Base-by-base conservation (phyloP, 306 rosid genomes). In the Vigna nakashimae region DNA sequence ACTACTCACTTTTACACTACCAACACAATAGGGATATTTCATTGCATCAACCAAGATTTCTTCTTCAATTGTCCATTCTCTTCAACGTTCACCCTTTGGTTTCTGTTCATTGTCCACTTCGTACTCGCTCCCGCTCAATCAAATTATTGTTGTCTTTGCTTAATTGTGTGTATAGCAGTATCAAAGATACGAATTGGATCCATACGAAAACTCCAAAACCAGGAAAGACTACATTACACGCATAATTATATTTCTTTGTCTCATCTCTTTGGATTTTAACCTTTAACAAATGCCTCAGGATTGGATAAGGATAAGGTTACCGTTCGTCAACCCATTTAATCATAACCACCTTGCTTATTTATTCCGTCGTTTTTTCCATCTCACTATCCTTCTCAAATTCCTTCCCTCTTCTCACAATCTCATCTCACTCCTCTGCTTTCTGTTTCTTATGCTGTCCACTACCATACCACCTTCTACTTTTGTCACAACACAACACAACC, bases 301-400 rank as follows among this genome's bases (percentile, higher is more conserved):
- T 60, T 10, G 67, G 67, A 79, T 69, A 78, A 82, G 64, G 82
- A 79, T 71, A 71, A 82, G 73, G 69, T 52, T 52, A 69, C 76
- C 76, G 2, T 70, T 45, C 14, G 1, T 73, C 45, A 48, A 55
- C n/a, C 30, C 40, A 56, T 72, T 82, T 58, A 49, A 81, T 65
- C 15, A 56, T 32, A 46, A 53, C 30, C 24, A 16, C 20, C 4
- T 53, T 74, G 17, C 1, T 69, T 51, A 45, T 53, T 38, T 11
- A 36, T 32, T 67, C 43, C 32, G 1, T 26, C 63, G 36, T 46
- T 63, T 80, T 66, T 32, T 2, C 32, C 63, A 59, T 12, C 46
- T 58, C 26, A 7, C 58, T 48, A 17, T 30, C 42, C 3, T 36
- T 51, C 73, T 53, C 2, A 50, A 65, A 24, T 48, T 49, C 4